Conservation (phyloP, 148 eudicot species). For the Cornus kousa region DNA sequence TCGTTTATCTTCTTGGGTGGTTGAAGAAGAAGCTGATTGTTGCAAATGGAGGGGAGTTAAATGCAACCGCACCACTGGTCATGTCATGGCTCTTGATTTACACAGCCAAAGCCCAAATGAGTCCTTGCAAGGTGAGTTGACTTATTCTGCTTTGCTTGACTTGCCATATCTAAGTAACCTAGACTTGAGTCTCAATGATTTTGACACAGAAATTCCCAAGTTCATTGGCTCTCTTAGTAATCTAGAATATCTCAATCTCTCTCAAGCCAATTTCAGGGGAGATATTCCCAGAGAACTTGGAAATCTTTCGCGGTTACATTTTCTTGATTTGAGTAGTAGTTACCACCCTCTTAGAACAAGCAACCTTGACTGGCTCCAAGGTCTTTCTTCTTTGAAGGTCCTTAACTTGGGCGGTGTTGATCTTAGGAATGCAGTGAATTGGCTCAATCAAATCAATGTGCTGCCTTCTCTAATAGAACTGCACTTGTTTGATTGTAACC, state of each 20-base stretch:
- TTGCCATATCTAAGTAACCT: neutral
- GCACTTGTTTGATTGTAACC: neutral
- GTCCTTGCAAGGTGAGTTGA: neutral
- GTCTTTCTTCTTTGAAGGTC: neutral
- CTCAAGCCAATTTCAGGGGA: neutral
- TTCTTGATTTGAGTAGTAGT: neutral
- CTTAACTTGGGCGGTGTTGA: constrained; percentile 6
- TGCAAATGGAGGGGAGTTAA: constrained; percentile 4
- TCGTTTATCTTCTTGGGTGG: neutral
- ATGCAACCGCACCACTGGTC: neutral
- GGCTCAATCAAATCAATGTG: neutral
- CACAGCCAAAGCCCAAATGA: too few species aligned
- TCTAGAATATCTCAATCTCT: neutral
- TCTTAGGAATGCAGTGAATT: neutral
- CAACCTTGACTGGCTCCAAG: neutral
- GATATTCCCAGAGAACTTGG: neutral
- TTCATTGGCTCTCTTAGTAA: neutral
- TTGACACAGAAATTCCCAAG: neutral
- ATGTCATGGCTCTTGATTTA: neutral
- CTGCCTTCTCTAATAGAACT: neutral
- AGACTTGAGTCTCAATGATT: neutral
- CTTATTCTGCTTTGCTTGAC: neutral
- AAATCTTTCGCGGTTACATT: neutral
- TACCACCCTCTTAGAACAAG: neutral
- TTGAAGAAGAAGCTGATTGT: neutral